Evolutionary conservation across 257 asterid genomes (phyloP).

Genomic region (Lantana camara): DNA sequence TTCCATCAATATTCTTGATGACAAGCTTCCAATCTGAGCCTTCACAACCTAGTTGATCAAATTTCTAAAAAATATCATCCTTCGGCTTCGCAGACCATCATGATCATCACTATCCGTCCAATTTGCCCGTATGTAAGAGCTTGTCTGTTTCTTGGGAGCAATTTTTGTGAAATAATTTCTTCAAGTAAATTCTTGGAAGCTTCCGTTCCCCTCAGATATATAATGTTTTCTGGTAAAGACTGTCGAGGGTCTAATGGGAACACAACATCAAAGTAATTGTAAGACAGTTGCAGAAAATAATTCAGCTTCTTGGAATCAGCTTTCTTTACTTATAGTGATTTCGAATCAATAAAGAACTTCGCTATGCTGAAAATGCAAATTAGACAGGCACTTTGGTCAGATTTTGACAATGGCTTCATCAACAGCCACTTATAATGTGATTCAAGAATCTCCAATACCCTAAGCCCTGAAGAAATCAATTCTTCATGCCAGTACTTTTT

Average conservation of each 20-base stretch:
- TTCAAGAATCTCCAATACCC: conserved; percentile 46
- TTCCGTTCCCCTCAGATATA: conserved; percentile 41
- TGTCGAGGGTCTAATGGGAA: conserved; percentile 46
- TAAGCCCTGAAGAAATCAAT: conserved; percentile 39
- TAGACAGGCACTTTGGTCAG: conserved; percentile 39
- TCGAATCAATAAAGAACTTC: conserved; percentile 32
- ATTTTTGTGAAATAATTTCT: conserved; percentile 31
- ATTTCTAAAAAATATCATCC: conserved; percentile 21
- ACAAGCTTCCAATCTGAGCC: conserved; percentile 44
- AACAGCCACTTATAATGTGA: conserved; percentile 24
- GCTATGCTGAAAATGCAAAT: conserved; percentile 36
- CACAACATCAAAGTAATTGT: conserved; percentile 33
- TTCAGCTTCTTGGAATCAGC: conserved; percentile 20
- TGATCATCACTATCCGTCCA: conserved; percentile 45
- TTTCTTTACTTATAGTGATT: conserved; percentile 19
- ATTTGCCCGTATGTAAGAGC: conserved; percentile 40
- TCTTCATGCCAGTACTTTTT: conserved; percentile 44
- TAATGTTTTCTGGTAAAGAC: conserved; percentile 39
- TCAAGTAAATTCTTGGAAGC: conserved; percentile 40
- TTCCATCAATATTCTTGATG: conserved; percentile 27
- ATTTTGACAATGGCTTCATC: conserved; percentile 16
- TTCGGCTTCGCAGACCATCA: conserved; percentile 40
- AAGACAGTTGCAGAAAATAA: conserved; percentile 26
- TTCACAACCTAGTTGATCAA: conserved; percentile 13
- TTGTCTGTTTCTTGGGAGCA: neutral